phyloP scores from a whole-genome alignment of 331 rosid genomes.

The Rosa hybrid region DNA sequence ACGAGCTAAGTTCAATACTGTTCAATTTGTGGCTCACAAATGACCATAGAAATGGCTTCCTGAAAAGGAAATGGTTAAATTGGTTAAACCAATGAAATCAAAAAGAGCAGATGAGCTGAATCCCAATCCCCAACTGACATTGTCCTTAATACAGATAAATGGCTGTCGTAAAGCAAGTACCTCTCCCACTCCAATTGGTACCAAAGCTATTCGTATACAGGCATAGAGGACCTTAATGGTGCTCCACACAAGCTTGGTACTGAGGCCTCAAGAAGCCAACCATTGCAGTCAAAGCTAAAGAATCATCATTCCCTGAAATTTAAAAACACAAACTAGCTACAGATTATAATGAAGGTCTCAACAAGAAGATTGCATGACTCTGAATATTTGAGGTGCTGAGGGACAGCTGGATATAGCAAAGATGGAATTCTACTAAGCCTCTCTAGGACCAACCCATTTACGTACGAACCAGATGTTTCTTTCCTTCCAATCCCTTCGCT shows the following conservation, averaged over 20 bases:
- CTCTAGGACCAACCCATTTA: neutral
- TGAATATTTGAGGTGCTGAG: neutral
- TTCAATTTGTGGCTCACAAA: constrained; percentile 41
- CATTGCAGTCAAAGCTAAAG: constrained; percentile 42
- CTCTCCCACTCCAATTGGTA: constrained; percentile 57
- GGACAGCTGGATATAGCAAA: neutral
- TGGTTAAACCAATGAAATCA: constrained; percentile 24
- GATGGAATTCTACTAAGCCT: neutral
- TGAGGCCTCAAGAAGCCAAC: constrained; percentile 43
- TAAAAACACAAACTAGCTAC: neutral
- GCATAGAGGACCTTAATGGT: constrained; percentile 37
- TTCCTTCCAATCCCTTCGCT: too few species aligned
- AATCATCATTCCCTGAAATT: constrained; percentile 41
- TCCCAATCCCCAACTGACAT: constrained; percentile 50
- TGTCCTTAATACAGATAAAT: constrained; percentile 48
- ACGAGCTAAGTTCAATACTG: constrained; percentile 41
- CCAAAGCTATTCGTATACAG: constrained; percentile 25
- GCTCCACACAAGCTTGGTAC: constrained; percentile 34
- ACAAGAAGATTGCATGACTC: neutral
- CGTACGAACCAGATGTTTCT: neutral
- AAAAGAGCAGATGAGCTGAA: constrained; percentile 32
- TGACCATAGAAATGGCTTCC: constrained; percentile 46
- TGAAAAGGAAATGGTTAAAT: constrained; percentile 24
- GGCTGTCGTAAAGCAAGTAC: constrained; percentile 51
- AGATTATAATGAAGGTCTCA: neutral